phyloP scores from a whole-genome alignment of 768 basidiomycete genomes.

The Candolleomyces eurysporus region DNA sequence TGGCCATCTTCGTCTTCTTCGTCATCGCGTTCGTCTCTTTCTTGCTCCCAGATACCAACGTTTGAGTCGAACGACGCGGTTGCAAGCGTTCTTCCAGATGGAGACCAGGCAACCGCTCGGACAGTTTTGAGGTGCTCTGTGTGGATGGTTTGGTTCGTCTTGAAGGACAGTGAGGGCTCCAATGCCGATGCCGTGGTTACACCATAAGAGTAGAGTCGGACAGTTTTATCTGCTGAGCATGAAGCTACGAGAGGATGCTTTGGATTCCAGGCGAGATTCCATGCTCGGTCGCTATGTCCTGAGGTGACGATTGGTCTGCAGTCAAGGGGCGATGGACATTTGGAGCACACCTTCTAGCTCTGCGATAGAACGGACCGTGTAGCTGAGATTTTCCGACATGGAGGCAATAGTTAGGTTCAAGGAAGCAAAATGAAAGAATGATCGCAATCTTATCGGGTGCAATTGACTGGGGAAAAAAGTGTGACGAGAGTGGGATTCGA shows the following conservation, averaged over 20 bases:
- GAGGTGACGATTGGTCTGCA: not conserved
- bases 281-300: slow-evolving; percentile 84
- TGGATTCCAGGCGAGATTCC: slow-evolving; percentile 91
- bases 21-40: slow-evolving; percentile 34
- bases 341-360: slow-evolving; percentile 27
- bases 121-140: slow-evolving; percentile 91
- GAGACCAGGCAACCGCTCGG: slow-evolving; percentile 83
- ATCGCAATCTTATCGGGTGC: not conserved
- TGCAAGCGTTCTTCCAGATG: slow-evolving; percentile 81
- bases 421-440: not conserved
- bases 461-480: slow-evolving; percentile 6
- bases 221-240: slow-evolving; percentile 92
- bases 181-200: slow-evolving; percentile 15
- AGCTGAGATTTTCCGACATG: slow-evolving; percentile 9
- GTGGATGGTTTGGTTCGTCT: slow-evolving; percentile 60
- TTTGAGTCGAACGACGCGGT: slow-evolving; percentile 94
- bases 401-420: not conserved
- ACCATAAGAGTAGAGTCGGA: slow-evolving; percentile 77
- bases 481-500: slow-evolving; percentile 50
- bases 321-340: not conserved
- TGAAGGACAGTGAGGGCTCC: slow-evolving; percentile 36
- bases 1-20: slow-evolving; percentile 31
- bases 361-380: slow-evolving; percentile 29
- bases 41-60: slow-evolving; percentile 87
- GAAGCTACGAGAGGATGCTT: slow-evolving; percentile 79